These are phyloP conservation scores for Erythrophleum fordii DNA, from an alignment of 306 rosid species.

Conservation along the genomic window DNA sequence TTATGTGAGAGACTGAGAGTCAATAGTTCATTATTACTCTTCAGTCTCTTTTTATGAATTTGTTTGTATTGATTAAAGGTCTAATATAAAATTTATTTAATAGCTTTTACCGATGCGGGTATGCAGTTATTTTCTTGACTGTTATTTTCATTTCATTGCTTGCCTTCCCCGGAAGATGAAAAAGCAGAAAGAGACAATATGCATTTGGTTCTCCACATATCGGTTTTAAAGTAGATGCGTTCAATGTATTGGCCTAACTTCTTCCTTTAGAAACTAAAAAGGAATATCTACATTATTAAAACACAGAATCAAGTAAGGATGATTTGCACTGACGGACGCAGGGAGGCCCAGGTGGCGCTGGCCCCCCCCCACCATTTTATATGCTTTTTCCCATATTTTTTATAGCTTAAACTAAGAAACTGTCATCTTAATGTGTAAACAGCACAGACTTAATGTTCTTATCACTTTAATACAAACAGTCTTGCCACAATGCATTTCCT, in stretches of 20 bases:
- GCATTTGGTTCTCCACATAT: no score
- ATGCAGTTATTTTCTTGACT: background rate
- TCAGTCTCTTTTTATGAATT: background rate
- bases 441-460: background rate
- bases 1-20: background rate
- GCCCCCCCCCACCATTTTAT: no score
- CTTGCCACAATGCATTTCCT: slow-evolving; percentile 33
- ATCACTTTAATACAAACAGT: slow-evolving; percentile 2
- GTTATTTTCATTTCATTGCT: background rate
- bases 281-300: no score
- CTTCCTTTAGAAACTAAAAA: no score
- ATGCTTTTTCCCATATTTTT: no score
- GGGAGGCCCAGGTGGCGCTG: no score
- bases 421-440: background rate
- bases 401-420: slow-evolving; percentile 1
- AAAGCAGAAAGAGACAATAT: background rate
- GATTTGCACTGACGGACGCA: no score
- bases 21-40: background rate
- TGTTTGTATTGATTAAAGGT: background rate
- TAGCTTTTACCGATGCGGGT: background rate
- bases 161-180: no score
- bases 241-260: no score
- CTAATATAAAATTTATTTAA: background rate
- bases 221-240: no score
- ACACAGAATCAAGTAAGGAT: no score